phyloP scores from a whole-genome alignment of 2,329 filamentous ascomycete genomes.

The Penicillium sp. region DNA sequence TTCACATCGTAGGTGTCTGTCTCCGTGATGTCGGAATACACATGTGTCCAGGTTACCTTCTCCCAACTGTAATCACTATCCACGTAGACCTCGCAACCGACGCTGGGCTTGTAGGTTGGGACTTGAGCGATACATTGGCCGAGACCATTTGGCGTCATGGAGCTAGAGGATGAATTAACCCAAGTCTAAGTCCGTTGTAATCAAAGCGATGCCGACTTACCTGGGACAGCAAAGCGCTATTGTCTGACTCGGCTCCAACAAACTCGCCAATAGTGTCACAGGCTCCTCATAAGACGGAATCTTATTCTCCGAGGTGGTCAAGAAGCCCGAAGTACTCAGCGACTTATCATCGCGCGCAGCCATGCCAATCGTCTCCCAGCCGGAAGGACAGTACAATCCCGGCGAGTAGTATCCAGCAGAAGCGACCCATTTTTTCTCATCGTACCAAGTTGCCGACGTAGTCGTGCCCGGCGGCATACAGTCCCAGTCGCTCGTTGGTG shows the following conservation, averaged over 20 bases:
- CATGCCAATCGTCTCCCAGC: slow-evolving; percentile 2
- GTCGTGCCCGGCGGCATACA: not conserved
- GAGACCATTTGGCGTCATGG: not conserved
- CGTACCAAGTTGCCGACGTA: not conserved
- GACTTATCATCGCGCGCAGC: slow-evolving; percentile 2
- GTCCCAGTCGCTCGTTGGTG: not conserved
- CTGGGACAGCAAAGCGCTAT: not conserved
- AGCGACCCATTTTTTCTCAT: not conserved
- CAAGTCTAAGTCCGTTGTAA: not conserved
- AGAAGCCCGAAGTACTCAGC: slow-evolving; percentile 1
- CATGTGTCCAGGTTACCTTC: not conserved
- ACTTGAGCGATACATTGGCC: not conserved
- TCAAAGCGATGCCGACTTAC: not conserved
- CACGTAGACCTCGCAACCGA: not conserved
- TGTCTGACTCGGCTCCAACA: not conserved
- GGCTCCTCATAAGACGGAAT: not conserved
- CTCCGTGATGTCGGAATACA: not conserved
- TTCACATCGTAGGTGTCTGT: not conserved
- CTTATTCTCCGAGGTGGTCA: not conserved
- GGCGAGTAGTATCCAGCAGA: slow-evolving; percentile 5
- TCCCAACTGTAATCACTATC: not conserved
- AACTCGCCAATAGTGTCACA: not conserved
- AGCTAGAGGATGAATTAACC: not conserved
- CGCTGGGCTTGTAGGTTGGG: not conserved
- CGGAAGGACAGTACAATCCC: slow-evolving; percentile 3